Evolutionary conservation across 2,329 filamentous ascomycete genomes (phyloP).

Genomic region (Pezicula carpinea): DNA sequence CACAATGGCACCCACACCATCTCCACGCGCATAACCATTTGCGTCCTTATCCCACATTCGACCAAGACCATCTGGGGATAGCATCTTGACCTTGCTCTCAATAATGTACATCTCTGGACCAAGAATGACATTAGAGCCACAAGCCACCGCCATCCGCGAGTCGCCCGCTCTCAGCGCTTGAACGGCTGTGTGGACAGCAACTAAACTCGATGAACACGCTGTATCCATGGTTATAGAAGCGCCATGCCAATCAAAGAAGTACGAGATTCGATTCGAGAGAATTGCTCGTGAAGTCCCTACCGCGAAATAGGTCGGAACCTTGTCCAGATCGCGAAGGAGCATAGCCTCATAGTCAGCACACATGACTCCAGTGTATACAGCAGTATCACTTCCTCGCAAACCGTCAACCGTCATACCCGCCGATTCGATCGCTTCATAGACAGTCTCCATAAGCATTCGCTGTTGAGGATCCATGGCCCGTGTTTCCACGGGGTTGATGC

Average conservation of each 20-base stretch:
- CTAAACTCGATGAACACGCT: constrained; percentile 32
- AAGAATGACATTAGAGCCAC: constrained; percentile 13
- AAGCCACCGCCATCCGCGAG: constrained; percentile 5
- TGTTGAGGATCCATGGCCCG: constrained; percentile 22
- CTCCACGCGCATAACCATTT: too few species aligned
- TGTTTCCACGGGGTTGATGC: constrained; percentile 17
- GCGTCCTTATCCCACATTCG: too few species aligned
- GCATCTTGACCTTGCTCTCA: not conserved
- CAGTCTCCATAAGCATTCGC: constrained; percentile 15
- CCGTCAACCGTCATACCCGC: constrained; percentile 13
- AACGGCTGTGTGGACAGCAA: constrained; percentile 28
- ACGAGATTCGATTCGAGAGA: constrained; percentile 36
- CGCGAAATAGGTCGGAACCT: constrained; percentile 25
- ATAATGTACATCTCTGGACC: constrained; percentile 7
- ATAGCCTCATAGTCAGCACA: constrained; percentile 10
- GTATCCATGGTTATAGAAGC: constrained; percentile 34
- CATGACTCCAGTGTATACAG: constrained; percentile 28
- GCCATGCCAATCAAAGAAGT: constrained; percentile 33
- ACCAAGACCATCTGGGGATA: too few species aligned
- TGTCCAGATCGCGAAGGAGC: constrained; percentile 31
- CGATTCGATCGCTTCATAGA: constrained; percentile 19
- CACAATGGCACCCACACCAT: too few species aligned
- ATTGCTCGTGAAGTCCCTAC: constrained; percentile 29
- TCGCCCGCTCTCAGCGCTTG: constrained; percentile 14
- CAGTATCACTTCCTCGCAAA: constrained; percentile 13